Base-by-base conservation (phyloP, 331 rosid genomes). In the Rosa hybrid region DNA sequence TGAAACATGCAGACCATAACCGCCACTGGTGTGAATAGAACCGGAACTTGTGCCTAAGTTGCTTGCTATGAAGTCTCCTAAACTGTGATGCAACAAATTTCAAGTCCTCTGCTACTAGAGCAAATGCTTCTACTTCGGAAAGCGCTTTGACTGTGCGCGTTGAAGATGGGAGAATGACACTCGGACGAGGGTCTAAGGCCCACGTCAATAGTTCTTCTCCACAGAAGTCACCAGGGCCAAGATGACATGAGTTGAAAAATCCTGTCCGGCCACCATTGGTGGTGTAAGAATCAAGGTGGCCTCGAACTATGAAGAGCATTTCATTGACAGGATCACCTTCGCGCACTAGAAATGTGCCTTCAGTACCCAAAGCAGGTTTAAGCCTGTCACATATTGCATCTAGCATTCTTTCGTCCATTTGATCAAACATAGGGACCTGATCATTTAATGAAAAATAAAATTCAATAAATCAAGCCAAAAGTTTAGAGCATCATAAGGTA, bases 351-450 rank as follows among this genome's bases (percentile, higher is more conserved):
- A 71, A 86, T 12, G 97, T 94, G 64, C 90, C 90, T 57, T 91
- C 94, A 0, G 98, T 94, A 84, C 94, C 84, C 82, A 91, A 79
- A 8, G 92, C 90, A 0, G 97, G 97, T 77, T 90, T 94, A 59
- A 94, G 90, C 84, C 98, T 87, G 83, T 94, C 97, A 74, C 98
- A 94, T 83, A 94, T 91, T 14, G 97, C 98, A 17, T 94, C 97
- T 9, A 94, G 89, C 94, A 88, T 94, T 69, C 90, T 87, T 87
- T 94, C 98, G 34, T 94, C 98, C 98, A 94, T 94, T 88, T 92
- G 89, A 49, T 92, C 97, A 51, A 94, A 91, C 78, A 92, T 73
- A 8, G 98, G 97, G 0, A 94, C 99, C 99, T 95, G 88, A 62
- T 46, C 76, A 72, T 41, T 65, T 13, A 42, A 54, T 54, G 27